A percentile compares a stretch with the other conserved stretches of the same genome.
These are phyloP conservation scores for Starmerella stellata DNA, from an alignment of 805 yeast species.

Conservation along the genomic window DNA sequence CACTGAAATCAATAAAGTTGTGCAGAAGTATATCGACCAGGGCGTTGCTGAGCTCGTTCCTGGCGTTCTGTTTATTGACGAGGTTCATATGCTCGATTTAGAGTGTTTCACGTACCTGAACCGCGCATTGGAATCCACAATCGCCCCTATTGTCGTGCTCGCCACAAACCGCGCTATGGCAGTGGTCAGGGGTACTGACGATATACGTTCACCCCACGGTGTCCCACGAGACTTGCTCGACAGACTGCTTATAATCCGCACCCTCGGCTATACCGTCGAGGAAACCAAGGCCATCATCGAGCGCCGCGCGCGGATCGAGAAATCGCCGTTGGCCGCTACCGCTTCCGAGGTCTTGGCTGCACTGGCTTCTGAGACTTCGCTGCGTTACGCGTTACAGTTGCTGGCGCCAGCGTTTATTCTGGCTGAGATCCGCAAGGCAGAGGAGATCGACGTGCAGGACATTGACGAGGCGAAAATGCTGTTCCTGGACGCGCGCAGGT, in stretches of 20 bases:
- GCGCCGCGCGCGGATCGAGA: slow-evolving; percentile 66
- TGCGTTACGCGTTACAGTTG: slow-evolving; percentile 82
- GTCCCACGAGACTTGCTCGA: slow-evolving; percentile 90
- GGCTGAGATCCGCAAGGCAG: slow-evolving; percentile 53
- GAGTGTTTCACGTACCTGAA: slow-evolving; percentile 92
- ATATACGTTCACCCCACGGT: slow-evolving; percentile 80
- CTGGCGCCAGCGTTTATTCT: slow-evolving; percentile 79
- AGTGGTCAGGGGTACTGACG: slow-evolving; percentile 75
- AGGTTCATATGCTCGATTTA: slow-evolving; percentile 93
- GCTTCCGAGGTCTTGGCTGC: slow-evolving; percentile 59
- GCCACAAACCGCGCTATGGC: slow-evolving; percentile 94
- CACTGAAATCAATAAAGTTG: slow-evolving; percentile 86
- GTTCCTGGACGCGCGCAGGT: slow-evolving; percentile 73
- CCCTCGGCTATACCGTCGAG: slow-evolving; percentile 67
- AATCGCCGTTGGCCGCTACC: slow-evolving; percentile 41
- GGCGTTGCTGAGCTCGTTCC: slow-evolving; percentile 97
- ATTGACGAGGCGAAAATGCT: slow-evolving; percentile 66
- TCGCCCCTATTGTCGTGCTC: slow-evolving; percentile 86
- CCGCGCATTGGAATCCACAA: slow-evolving; percentile 76
- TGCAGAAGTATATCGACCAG: slow-evolving; percentile 87
- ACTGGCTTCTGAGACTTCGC: slow-evolving; percentile 58
- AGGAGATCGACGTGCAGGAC: slow-evolving; percentile 49
- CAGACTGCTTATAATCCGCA: slow-evolving; percentile 76
- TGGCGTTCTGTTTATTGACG: slow-evolving; percentile 94
- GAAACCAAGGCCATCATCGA: slow-evolving; percentile 70